Percentiles rank a stretch among this genome's conserved stretches.
Evolutionary conservation across 495 filamentous ascomycete species (phyloP).

Genomic region (Daldinia grandis): DNA sequence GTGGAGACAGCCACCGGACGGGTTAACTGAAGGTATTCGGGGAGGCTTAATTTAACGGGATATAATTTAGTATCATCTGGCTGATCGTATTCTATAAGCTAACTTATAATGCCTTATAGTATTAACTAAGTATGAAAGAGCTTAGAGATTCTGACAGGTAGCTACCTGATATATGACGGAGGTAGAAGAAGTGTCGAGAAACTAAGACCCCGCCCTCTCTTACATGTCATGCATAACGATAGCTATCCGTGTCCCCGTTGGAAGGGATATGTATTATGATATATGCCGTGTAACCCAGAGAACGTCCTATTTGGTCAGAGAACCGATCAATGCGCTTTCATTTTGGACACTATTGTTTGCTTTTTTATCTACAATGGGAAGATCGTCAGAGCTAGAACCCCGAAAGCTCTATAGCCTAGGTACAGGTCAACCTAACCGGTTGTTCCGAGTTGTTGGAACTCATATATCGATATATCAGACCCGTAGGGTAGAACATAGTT

Average conservation of each 20-base stretch:
- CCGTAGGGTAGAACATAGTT: not conserved
- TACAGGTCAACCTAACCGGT: not conserved
- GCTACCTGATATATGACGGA: not conserved
- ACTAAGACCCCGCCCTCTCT: too few species aligned
- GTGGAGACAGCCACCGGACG: not conserved
- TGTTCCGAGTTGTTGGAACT: not conserved
- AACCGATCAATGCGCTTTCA: not conserved
- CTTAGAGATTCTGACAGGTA: not conserved
- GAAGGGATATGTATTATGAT: not conserved
- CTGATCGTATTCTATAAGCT: not conserved
- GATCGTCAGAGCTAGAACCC: not conserved
- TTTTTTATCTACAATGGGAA: not conserved
- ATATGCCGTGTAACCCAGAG: not conserved
- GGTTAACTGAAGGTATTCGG: not conserved
- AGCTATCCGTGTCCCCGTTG: not conserved
- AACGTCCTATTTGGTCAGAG: not conserved
- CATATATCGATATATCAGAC: not conserved
- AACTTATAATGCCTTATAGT: not conserved
- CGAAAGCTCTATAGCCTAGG: not conserved
- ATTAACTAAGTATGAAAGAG: not conserved
- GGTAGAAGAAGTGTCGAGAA: not conserved
- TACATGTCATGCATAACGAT: not conserved
- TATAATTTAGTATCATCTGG: too few species aligned
- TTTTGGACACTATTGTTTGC: not conserved
- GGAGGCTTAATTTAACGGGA: not conserved